These are phyloP conservation scores for Bipolaris zeicola DNA, from an alignment of 2,329 filamentous ascomycete species.

Conservation along the genomic window DNA sequence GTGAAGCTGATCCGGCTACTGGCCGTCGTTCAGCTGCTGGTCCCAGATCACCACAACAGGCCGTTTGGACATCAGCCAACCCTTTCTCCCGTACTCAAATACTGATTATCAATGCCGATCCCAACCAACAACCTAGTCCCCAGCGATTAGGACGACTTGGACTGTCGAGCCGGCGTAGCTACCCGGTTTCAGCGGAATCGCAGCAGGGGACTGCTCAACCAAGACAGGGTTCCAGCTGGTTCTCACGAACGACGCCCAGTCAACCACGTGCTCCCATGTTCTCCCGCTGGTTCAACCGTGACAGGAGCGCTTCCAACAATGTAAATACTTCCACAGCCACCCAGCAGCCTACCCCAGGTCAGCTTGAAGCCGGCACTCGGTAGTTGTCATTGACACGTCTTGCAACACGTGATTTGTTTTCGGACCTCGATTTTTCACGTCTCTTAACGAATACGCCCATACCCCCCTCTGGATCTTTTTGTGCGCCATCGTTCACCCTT, in stretches of 20 bases:
- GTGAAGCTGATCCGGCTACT: conserved; percentile 44
- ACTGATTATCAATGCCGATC: conserved; percentile 28
- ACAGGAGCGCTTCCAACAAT: conserved; percentile 20
- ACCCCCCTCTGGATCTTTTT: not conserved
- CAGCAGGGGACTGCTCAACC: conserved; percentile 17
- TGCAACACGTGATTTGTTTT: not conserved
- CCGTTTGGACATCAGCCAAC: conserved; percentile 41
- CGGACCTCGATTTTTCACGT: not conserved
- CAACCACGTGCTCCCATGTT: conserved; percentile 23
- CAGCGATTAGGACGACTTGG: conserved; percentile 31
- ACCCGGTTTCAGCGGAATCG: conserved; percentile 14
- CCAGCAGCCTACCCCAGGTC: conserved; percentile 39
- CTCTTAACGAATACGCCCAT: conserved; percentile 9
- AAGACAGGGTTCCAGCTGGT: conserved; percentile 27
- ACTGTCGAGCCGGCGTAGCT: conserved; percentile 34
- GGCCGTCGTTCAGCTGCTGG: conserved; percentile 38
- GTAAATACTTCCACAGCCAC: conserved; percentile 17
- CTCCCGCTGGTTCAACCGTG: conserved; percentile 38
- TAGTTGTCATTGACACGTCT: conserved; percentile 14
- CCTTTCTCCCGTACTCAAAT: conserved; percentile 44
- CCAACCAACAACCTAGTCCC: conserved; percentile 17
- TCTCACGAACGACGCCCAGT: conserved; percentile 25
- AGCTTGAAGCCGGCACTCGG: conserved; percentile 46
- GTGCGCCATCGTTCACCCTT: not conserved
- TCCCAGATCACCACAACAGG: conserved; percentile 41